Conservation (phyloP, 345 rosid genomes). For the Populus alba region DNA sequence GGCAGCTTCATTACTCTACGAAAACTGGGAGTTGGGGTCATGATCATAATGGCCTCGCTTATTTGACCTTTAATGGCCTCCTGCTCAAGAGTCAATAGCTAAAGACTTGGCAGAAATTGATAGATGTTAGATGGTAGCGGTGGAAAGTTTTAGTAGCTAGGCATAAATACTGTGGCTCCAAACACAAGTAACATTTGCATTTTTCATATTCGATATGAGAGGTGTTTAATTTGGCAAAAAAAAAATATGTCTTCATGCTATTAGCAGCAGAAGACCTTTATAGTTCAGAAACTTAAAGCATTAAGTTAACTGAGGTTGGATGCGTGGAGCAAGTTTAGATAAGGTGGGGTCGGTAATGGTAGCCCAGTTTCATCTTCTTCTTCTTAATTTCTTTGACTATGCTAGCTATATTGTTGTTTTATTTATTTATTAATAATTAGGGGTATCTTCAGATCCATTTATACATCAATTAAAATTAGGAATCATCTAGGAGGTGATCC, state of each 20-base stretch:
- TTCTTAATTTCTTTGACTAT: too few species aligned
- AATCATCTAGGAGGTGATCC: too few species aligned
- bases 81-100: background rate
- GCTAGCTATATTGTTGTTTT: too few species aligned
- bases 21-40: background rate
- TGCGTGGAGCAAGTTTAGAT: background rate
- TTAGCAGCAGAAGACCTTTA: background rate
- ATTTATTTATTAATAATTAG: too few species aligned
- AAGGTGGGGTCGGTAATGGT: background rate
- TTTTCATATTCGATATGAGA: background rate
- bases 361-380: background rate
- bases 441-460: too few species aligned
- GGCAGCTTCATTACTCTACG: background rate
- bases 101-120: background rate
- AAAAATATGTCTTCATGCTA: too few species aligned
- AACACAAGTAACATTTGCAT: background rate
- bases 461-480: too few species aligned
- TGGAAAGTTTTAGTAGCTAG: background rate
- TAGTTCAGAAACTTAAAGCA: background rate
- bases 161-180: background rate
- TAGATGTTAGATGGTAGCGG: background rate
- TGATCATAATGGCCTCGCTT: background rate
- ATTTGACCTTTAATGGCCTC: background rate
- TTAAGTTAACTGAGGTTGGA: background rate
- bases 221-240: too few species aligned